phyloP scores from a whole-genome alignment of 2,329 filamentous ascomycete genomes.

The Ramularia collo-cygni region DNA sequence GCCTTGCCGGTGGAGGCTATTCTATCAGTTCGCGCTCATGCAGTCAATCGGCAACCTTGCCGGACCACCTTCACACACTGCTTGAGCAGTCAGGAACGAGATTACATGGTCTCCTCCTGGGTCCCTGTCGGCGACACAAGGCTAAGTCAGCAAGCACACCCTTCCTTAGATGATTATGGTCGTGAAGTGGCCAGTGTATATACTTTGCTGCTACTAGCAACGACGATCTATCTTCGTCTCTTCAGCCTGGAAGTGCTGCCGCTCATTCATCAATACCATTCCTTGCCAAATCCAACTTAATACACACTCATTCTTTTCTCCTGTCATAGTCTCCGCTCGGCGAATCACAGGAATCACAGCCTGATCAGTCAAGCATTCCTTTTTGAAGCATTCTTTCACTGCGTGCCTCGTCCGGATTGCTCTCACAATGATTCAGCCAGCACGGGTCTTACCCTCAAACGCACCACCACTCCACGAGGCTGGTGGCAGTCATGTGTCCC shows the following conservation, averaged over 20 bases:
- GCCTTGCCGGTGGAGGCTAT: constrained; percentile 15
- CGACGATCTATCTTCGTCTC: constrained; percentile 7
- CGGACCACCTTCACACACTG: constrained; percentile 23
- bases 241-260: constrained; percentile 15
- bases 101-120: constrained; percentile 25
- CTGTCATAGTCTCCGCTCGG: too few relatives aligned
- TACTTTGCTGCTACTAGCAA: constrained; percentile 23
- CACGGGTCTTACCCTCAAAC: constrained; percentile 38
- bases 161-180: constrained; percentile 16
- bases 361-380: constrained; percentile 20
- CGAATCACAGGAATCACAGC: constrained; percentile 20
- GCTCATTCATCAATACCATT: constrained; percentile 32
- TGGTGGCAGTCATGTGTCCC: constrained; percentile 23
- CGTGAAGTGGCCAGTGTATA: constrained; percentile 16
- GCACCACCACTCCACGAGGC: constrained; percentile 32
- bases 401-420: constrained; percentile 26
- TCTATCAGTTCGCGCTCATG: constrained; percentile 11
- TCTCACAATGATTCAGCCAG: constrained; percentile 28
- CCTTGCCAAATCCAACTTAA: constrained; percentile 36
- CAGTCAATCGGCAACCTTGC: constrained; percentile 23
- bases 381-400: constrained; percentile 36
- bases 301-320: constrained; percentile 40
- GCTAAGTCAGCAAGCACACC: constrained; percentile 26
- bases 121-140: constrained; percentile 25
- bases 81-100: constrained; percentile 24